Evolutionary conservation across 1,139 yeast species (phyloP).

Genomic region (Kluyveromyces marxianus): DNA sequence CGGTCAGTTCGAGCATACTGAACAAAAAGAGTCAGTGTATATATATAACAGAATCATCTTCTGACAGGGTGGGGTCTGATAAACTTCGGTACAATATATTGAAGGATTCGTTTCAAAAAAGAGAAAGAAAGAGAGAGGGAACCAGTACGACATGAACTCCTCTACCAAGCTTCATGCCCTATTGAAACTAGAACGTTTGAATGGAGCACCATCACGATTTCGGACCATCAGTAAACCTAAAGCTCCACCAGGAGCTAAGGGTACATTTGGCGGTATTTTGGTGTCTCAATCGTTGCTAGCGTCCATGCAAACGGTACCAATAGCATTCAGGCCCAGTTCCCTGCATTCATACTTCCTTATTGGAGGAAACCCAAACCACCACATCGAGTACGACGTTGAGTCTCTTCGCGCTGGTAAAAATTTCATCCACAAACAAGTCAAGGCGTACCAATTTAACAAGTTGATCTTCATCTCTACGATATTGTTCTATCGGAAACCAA

Average conservation of each 20-base stretch:
- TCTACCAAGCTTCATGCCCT: neutral
- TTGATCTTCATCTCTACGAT: constrained; percentile 48
- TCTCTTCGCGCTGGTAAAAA: constrained; percentile 53
- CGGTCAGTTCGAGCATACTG: too few relatives aligned
- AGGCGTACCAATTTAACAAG: constrained; percentile 46
- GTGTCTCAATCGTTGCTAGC: constrained; percentile 68
- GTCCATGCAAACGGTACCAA: constrained; percentile 43
- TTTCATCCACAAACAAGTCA: constrained; percentile 52
- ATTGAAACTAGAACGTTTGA: constrained; percentile 1
- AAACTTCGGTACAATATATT: too few relatives aligned
- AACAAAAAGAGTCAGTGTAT: too few relatives aligned
- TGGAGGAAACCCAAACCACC: constrained; percentile 43
- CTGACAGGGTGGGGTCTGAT: too few relatives aligned
- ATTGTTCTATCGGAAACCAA: constrained; percentile 31
- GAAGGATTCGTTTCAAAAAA: too few relatives aligned
- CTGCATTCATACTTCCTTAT: constrained; percentile 45
- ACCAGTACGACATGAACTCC: too few relatives aligned
- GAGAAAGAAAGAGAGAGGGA: too few relatives aligned
- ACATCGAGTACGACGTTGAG: constrained; percentile 53
- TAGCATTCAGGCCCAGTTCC: constrained; percentile 40
- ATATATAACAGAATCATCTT: too few relatives aligned
- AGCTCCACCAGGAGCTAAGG: constrained; percentile 53
- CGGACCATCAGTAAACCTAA: constrained; percentile 18
- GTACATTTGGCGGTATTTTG: constrained; percentile 74
- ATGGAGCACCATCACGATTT: constrained; percentile 8